These are phyloP conservation scores for Blastobotrys elegans DNA, from an alignment of 1,139 yeast species.

Conservation along the genomic window DNA sequence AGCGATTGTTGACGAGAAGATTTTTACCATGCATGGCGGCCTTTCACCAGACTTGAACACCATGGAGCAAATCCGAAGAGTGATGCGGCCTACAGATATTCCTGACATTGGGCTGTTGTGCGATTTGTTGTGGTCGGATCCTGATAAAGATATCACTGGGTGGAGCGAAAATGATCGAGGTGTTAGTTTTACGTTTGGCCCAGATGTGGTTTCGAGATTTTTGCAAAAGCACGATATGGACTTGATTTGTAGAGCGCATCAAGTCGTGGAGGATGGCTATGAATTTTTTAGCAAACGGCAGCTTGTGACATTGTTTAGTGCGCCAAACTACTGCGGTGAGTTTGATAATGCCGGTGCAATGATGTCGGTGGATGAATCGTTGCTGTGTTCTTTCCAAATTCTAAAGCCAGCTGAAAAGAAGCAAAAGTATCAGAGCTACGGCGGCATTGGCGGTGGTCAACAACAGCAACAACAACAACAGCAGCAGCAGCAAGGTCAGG, in stretches of 20 bases:
- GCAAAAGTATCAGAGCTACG: slow-evolving; percentile 52
- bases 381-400: slow-evolving; percentile 95
- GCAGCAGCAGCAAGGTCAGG: slow-evolving; percentile 38
- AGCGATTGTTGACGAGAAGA: slow-evolving; percentile 94
- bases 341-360: slow-evolving; percentile 98
- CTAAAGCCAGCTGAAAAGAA: slow-evolving; percentile 96
- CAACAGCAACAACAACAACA: neutral
- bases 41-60: slow-evolving; percentile 93
- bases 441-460: slow-evolving; percentile 6
- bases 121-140: slow-evolving; percentile 97
- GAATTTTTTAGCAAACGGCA: slow-evolving; percentile 95
- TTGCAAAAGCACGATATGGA: slow-evolving; percentile 96
- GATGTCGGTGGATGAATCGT: slow-evolving; percentile 97
- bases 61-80: slow-evolving; percentile 97
- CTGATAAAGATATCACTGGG: slow-evolving; percentile 94
- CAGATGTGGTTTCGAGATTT: slow-evolving; percentile 91
- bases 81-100: slow-evolving; percentile 97
- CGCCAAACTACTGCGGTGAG: slow-evolving; percentile 98
- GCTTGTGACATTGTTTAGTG: slow-evolving; percentile 88
- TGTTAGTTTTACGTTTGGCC: slow-evolving; percentile 95
- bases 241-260: slow-evolving; percentile 95
- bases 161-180: slow-evolving; percentile 99
- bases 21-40: slow-evolving; percentile 98
- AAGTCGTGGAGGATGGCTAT: slow-evolving; percentile 98
- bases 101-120: slow-evolving; percentile 95